Base-by-base conservation (phyloP, 2,329 filamentous ascomycete species). In the Beauveria medogensis region DNA sequence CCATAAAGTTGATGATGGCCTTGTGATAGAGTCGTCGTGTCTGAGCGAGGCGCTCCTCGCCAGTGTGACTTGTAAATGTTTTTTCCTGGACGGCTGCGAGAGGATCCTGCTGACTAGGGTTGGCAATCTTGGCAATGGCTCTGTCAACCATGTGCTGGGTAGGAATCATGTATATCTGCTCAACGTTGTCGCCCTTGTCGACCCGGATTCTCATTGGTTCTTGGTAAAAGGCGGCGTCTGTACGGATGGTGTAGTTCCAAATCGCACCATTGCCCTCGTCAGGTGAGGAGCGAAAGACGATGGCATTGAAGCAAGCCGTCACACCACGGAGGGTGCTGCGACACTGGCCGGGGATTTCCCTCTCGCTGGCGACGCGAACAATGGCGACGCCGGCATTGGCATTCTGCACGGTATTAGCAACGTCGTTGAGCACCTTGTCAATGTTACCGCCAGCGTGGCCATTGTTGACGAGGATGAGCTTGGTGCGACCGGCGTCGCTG, bases 231-330 rank as follows among this genome's bases (percentile, higher is more conserved):
- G 84, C 79, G 41, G 87, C 87, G 70, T 96, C 92, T 3, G 86
- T 86, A 61, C 90, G 81, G 28, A 96, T 78, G 0, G 90, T 92
- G 70, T 96, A 97, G 73, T 94, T 95, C 92, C 92, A 96, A 50
- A 82, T 73, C 2, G 82, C 81, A 7, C 80, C 81, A 1, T 71
- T 64, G 10, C 90, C 90, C 74, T 94, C 87, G 1, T 74, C 80
- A 0, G 91, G 90, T 5, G 90, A 95, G 0, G 87, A 87, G 59
- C 85, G 78, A 75, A 95, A 93, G 5, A 88, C 83, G 1, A 89
- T 82, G 9, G 88, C 91, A 20, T 83, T 88, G 69, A 87, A 92
- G 72, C 90, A 94, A 1, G 73, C 76, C 14, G 88, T 88, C 1
- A 89, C 85, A 20, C 89, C 89, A 43, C 84, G 77, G 55, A 90